Percentiles rank a stretch among this genome's conserved stretches.
Conservation (phyloP, 2,329 filamentous ascomycete species). For the Fonsecaea multimorphosa region DNA sequence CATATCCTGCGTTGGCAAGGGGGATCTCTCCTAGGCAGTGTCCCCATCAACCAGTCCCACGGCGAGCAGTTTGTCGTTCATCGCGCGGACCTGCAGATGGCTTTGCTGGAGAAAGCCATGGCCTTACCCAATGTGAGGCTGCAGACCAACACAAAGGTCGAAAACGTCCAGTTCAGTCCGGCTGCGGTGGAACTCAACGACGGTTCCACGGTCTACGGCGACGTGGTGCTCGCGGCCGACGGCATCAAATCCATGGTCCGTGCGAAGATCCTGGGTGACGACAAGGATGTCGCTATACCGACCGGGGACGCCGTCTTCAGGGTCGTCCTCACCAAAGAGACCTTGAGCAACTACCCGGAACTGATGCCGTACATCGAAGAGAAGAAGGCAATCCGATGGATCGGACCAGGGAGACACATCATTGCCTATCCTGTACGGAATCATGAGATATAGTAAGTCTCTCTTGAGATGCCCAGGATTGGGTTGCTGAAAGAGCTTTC, state of each 20-base stretch:
- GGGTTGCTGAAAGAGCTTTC: background rate
- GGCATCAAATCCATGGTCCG: slow-evolving; percentile 32
- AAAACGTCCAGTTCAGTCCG: slow-evolving; percentile 39
- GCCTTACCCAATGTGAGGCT: slow-evolving; percentile 36
- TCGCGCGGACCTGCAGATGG: slow-evolving; percentile 42
- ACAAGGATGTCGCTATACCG: slow-evolving; percentile 46
- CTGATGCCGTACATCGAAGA: slow-evolving; percentile 40
- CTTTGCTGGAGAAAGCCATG: slow-evolving; percentile 47
- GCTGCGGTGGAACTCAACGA: slow-evolving; percentile 38
- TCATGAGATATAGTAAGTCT: slow-evolving; percentile 62
- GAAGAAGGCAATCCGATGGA: slow-evolving; percentile 44
- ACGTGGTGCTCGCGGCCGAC: slow-evolving; percentile 40
- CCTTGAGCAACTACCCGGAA: slow-evolving; percentile 40
- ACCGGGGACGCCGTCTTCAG: slow-evolving; percentile 44
- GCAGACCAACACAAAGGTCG: slow-evolving; percentile 38
- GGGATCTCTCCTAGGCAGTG: slow-evolving; percentile 39
- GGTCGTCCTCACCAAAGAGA: slow-evolving; percentile 39
- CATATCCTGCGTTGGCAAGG: slow-evolving; percentile 44
- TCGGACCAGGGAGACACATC: slow-evolving; percentile 43
- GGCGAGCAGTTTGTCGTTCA: slow-evolving; percentile 56
- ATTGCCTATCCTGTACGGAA: slow-evolving; percentile 47
- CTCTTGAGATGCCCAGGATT: background rate
- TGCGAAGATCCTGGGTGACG: slow-evolving; percentile 27
- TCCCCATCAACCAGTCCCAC: slow-evolving; percentile 38
- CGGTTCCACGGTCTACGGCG: slow-evolving; percentile 37